A percentile compares a stretch with the other conserved stretches of the same genome.
Conservation (phyloP, 2,329 filamentous ascomycete species). For the Penicillium sp. region DNA sequence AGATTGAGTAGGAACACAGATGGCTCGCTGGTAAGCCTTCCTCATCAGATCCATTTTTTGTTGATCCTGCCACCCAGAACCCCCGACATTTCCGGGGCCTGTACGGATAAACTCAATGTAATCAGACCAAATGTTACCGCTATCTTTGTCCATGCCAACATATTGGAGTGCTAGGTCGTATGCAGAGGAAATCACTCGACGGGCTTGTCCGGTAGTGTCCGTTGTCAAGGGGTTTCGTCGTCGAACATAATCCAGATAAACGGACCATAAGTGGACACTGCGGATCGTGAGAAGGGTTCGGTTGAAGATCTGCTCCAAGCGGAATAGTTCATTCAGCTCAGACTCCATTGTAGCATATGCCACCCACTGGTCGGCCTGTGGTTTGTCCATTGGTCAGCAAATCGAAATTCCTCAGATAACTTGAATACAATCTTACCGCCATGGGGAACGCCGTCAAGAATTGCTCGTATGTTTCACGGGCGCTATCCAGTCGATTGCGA, state of each 20-base stretch:
- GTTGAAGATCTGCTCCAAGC: constrained; percentile 82
- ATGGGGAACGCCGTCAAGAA: constrained; percentile 89
- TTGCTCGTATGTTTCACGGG: constrained; percentile 78
- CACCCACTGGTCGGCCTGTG: constrained; percentile 87
- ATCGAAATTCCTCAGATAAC: not conserved
- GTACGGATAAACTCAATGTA: constrained; percentile 93
- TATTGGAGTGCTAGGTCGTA: constrained; percentile 92
- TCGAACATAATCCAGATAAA: constrained; percentile 94
- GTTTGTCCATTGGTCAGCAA: constrained; percentile 18
- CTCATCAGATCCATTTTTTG: constrained; percentile 96
- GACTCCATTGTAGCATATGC: constrained; percentile 89
- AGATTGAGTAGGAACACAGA: constrained; percentile 81
- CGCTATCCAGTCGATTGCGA: constrained; percentile 80
- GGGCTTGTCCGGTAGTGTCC: constrained; percentile 75
- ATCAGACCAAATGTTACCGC: constrained; percentile 88
- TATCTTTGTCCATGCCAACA: constrained; percentile 88
- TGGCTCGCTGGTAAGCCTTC: constrained; percentile 89
- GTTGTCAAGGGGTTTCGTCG: constrained; percentile 84
- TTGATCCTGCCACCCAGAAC: constrained; percentile 90
- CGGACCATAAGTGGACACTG: constrained; percentile 85
- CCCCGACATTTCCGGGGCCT: constrained; percentile 82
- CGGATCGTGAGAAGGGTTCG: constrained; percentile 77
- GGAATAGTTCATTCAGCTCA: constrained; percentile 77
- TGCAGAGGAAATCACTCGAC: constrained; percentile 78
- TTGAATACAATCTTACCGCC: constrained; percentile 66